These are phyloP conservation scores for Alternaria conjuncta DNA, from an alignment of 2,329 filamentous ascomycete species.

Conservation along the genomic window DNA sequence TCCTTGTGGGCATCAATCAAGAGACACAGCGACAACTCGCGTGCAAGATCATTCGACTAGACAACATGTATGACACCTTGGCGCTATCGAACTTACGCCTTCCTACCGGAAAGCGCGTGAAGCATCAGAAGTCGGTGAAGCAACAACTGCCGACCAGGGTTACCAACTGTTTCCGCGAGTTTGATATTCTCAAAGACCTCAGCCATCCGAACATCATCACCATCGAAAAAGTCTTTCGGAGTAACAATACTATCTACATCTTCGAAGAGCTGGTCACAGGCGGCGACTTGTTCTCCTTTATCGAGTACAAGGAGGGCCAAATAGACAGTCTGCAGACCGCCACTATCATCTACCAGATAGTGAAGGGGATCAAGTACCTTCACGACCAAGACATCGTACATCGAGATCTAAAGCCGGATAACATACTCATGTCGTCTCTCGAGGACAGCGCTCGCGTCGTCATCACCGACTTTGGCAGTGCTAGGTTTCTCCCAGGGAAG, in stretches of 20 bases:
- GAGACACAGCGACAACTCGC: conserved; percentile 66
- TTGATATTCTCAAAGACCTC: conserved; percentile 58
- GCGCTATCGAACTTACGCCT: conserved; percentile 8
- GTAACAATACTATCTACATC: conserved; percentile 62
- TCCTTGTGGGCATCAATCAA: conserved; percentile 62
- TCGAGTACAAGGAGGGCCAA: conserved; percentile 56
- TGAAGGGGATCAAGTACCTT: conserved; percentile 65
- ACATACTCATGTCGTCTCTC: conserved; percentile 65
- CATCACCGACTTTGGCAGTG: conserved; percentile 67
- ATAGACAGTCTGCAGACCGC: conserved; percentile 60
- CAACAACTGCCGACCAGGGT: conserved; percentile 34
- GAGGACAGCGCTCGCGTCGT: conserved; percentile 60
- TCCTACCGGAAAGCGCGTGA: conserved; percentile 1
- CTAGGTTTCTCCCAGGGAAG: conserved; percentile 48
- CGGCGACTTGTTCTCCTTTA: conserved; percentile 67
- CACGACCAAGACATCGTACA: conserved; percentile 64
- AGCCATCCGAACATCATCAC: conserved; percentile 67
- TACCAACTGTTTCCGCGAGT: conserved; percentile 49
- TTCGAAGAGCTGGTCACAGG: conserved; percentile 66
- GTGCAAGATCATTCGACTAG: conserved; percentile 70
- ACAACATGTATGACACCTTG: conserved; percentile 21
- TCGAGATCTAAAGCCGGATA: conserved; percentile 69
- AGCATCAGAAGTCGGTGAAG: conserved; percentile 2
- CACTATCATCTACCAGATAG: conserved; percentile 61
- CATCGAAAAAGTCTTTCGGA: conserved; percentile 63